Base-by-base conservation (phyloP, 164 flowering plant species). In the Macadamia integrifolia region DNA sequence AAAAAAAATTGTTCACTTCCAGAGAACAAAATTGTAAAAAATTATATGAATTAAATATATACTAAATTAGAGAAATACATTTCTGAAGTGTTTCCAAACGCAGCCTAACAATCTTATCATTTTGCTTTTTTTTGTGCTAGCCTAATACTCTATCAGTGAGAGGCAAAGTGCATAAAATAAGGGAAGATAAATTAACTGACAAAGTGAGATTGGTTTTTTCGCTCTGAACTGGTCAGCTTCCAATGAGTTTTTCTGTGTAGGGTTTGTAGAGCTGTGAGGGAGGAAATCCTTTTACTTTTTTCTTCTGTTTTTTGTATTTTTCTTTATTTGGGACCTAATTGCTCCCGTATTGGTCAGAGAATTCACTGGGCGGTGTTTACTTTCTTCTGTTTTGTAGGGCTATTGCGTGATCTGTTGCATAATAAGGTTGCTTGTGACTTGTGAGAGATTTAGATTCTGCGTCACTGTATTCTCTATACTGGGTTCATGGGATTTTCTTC, bases 191-290 rank as follows among this genome's bases (percentile, higher is more conserved):
- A 35, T 35, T 35, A 1, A 0, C 57, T 53, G 18, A 18, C 0
- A 35, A 62, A n/a, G 49, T 15, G 44, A 61, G 7, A 61, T 44
- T 62, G 23, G 13, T 48, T 35, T 35, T 66, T 40, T 46, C n/a
- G 23, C 23, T 64, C 66, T 64, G 42, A 48, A 28, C 56, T 48
- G 14, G 32, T 53, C 13, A 18, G 42, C 43, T 53, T 53, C 57
- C 15, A 6, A 10, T 53, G 17, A 53, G 17, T 53, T 14, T 17
- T 11, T 14, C 62, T 15, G 58, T 13, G 30, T 40, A 44, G 11
- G 61, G 58, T 55, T 66, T 67, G 52, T 46, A 46, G 70, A 58
- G 59, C 10, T 61, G 17, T 32, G 43, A 12, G 32, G 7, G 31
- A 9, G 5, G 46, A n/a, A 8, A 46, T 60, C 40, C 3, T 23